Evolutionary conservation across 352 stramenopile species (phyloP), one percentile per base, ranked within the genome.

Genomic region (Globisporangium orthogonon): DNA sequence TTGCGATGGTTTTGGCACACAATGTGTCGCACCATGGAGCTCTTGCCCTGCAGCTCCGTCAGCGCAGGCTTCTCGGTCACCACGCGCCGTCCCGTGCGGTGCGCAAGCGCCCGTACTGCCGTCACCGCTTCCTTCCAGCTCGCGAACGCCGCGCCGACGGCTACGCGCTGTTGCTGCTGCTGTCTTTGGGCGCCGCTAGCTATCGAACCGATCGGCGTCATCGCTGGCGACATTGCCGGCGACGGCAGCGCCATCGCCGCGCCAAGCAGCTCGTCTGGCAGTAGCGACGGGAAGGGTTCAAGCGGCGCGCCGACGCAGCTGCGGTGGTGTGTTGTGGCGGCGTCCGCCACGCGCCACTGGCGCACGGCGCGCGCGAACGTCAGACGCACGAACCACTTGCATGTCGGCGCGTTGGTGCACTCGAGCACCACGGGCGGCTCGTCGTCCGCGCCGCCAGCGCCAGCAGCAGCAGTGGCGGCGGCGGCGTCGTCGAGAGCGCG

Each of bases 1-100:
- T 87, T 89, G 53, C 77, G 75, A 55, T 87, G 66, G 66, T 89
- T 89, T 54, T 89, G 77, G 63, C 79, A 89, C 61, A 87, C 52
- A 11, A 83, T 66, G 14, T 73, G 73, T 4, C 75, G 75, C 52
- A 74, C 77, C 18, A 76, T 67, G 33, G 86, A 73, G 40, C 46
- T 66, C 28, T 73, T 70, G 37, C 70, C 71, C n/a, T 74, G 50
- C 52, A 73, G 72, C 29, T 67, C 58, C 66, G 81, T 78, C 41
- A 72, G 56, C 17, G 54, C 65, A 0, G 70, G 61, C 56, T 87
- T 89, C 54, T 86, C 71, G 4, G 75, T 66, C 23, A 87, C 67
- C 0, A 65, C 72, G 43, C 79, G 73, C 17, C 79, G 76, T 18
- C 79, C 77, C 70, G 86, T 79, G 39, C 81, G 68, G 39, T 76